A percentile compares a stretch with the other conserved stretches of the same genome.
Conservation (phyloP, 2,329 filamentous ascomycete genomes). For the Cytospora leucostoma region DNA sequence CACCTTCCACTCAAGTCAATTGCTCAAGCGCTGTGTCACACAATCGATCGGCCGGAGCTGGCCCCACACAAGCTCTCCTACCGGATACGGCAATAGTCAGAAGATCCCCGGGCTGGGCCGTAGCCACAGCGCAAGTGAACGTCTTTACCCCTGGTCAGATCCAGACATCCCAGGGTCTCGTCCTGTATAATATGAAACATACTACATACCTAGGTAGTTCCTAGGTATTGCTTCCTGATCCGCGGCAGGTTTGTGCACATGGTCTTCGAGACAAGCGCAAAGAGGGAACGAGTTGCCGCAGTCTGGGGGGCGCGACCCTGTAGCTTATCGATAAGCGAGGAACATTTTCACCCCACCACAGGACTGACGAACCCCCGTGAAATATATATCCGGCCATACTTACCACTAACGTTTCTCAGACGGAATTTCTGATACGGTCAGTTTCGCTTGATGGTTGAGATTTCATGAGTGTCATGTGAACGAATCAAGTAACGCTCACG, state of each 20-base stretch:
- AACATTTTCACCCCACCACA: slow-evolving; percentile 16
- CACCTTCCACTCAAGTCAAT: slow-evolving; percentile 2
- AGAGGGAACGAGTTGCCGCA: not conserved
- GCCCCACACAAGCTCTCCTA: slow-evolving; percentile 25
- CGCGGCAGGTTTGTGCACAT: not conserved
- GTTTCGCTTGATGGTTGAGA: not conserved
- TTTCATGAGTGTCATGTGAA: not conserved
- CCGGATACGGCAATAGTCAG: slow-evolving; percentile 18
- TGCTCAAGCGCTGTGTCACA: not conserved
- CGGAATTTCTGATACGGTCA: not conserved
- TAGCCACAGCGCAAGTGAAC: not conserved
- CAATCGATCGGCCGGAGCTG: slow-evolving; percentile 13
- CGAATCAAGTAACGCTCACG: not conserved
- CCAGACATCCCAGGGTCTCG: not conserved
- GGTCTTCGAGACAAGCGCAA: not conserved
- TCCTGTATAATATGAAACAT: not conserved
- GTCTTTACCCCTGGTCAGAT: not conserved
- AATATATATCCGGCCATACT: not conserved
- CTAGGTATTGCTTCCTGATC: too few relatives aligned
- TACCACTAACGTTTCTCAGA: not conserved
- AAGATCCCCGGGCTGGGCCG: not conserved
- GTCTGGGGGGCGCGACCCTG: not conserved
- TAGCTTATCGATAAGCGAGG: slow-evolving; percentile 16
- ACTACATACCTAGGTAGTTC: too few relatives aligned
- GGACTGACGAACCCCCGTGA: not conserved